These are phyloP conservation scores for Pilasporangium apinafurcum DNA, from an alignment of 352 stramenopile species.

Conservation along the genomic window DNA sequence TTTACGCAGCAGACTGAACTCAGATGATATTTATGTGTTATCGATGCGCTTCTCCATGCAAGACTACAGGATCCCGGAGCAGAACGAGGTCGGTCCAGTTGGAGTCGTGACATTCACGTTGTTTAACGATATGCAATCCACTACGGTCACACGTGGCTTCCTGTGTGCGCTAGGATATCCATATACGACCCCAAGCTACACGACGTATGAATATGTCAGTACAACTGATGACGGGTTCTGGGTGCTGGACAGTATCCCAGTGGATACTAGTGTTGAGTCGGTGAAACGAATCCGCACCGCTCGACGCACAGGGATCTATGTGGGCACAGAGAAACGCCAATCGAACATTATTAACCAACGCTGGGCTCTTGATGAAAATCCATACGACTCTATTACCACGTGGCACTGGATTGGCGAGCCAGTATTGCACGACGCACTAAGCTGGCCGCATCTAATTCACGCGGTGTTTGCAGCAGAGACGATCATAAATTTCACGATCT, in stretches of 20 bases:
- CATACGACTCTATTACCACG: conserved; percentile 1
- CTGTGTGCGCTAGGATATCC: conserved; percentile 18
- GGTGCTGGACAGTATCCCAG: conserved; percentile 1
- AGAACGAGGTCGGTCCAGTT: conserved; percentile 2
- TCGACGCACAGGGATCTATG: not conserved
- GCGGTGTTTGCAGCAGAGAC: conserved; percentile 23
- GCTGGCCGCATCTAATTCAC: conserved; percentile 31
- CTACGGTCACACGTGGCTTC: conserved; percentile 4
- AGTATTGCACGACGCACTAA: conserved; percentile 15
- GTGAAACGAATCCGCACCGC: not conserved
- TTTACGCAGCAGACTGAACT: not conserved
- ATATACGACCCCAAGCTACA: conserved; percentile 9
- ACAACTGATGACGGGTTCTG: conserved; percentile 1
- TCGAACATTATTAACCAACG: conserved; percentile 20
- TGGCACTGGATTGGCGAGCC: not conserved
- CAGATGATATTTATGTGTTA: conserved; percentile 1
- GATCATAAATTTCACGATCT: conserved; percentile 17
- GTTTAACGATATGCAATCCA: conserved; percentile 2
- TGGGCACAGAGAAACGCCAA: not conserved
- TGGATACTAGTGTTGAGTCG: not conserved
- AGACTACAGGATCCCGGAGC: conserved; percentile 3
- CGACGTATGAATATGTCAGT: conserved; percentile 1
- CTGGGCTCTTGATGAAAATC: conserved; percentile 19
- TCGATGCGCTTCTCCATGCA: conserved; percentile 2
- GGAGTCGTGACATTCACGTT: conserved; percentile 3